Evolutionary conservation across 371 early-diverging fungal species (phyloP), one percentile per base, ranked within the genome.

Genomic region (Mucor plumbeus): DNA sequence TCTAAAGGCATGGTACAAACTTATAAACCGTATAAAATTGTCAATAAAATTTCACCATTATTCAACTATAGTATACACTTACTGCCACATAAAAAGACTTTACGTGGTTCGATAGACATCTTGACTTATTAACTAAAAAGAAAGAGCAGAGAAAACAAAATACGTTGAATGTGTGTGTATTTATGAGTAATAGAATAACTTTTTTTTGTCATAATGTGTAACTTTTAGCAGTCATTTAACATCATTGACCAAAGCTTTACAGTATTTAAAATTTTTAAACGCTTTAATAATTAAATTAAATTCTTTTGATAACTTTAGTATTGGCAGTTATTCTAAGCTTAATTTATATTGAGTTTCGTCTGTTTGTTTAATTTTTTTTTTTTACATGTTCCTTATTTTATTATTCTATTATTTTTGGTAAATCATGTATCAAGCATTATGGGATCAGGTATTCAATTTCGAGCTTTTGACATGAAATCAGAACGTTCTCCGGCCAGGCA

Each of bases 1-100:
- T 86, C 86, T 58, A 82, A 79, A 35, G 85, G 86, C 79, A 88
- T 80, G 7, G 88, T 77, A 61, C 87, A 87, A 38, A 87, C 87
- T 87, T 69, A 8, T 50, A 61, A 50, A n/a, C 21, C 10, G 36
- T 48, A 14, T 21, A 19, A 54, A 11, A 33, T 15, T 54, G 3
- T 54, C 14, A 31, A 10, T 11, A 31, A n/a, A 31, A 8, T 21
- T 21, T 48, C 21, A 10, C n/a, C 9, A 48, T 19, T n/a, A 6
- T 17, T 21, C 5, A 11, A 13, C 34, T 33, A 14, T 26, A 5
- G 14, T 15, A 17, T 4, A 31, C 10, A 67, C 74, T 70, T 82
- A 85, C 85, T 76, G 65, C 74, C 78, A 67, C 85, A 84, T 68
- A 82, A 82, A 50, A 75, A 73, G 40, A 84, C 78, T 47, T 74